Base-by-base conservation (phyloP, 2,329 filamentous ascomycete genomes). In the Fulvia fulva region DNA sequence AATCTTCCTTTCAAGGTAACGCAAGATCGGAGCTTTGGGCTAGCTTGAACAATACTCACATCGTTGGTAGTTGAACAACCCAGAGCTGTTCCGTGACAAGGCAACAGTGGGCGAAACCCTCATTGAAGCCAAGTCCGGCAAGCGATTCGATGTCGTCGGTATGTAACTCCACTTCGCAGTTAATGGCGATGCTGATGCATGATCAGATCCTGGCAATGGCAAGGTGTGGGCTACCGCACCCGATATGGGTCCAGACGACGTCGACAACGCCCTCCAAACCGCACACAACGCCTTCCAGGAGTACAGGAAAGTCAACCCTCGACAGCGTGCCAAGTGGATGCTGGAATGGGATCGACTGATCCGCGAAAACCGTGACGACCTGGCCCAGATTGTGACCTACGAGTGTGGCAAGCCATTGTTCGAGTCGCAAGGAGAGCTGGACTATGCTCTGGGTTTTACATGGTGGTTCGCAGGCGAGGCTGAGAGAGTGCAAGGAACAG, bases 271-370 rank as follows among this genome's bases (percentile, higher is more conserved):
- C 1, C 84, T 88, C 6, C 74, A 83, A 65, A 78, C 80, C 44
- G 81, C 86, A 0, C 77, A 87, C 59, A 73, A 74, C n/a, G 83
- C 84, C 3, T 89, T 89, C 65, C 74, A 83, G 61, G 73, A 73
- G 21, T 89, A 83, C 73, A 79, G 77, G 58, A 85, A 83, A 61
- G 73, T 80, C 55, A 87, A 81, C 63, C 85, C 87, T 0, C 78
- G 83, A 16, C 77, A 78, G 53, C 80, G 86, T 54, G 85, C 86
- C 1, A 81, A 87, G 65, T 81, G 83, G 71, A 75, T 89, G 9
- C 72, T 86, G 55, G 84, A 84, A 70, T 89, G 86, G 85, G 83
- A 88, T 71, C 71, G 78, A 3, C 76, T 89, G 56, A 87, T 88
- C 63, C 79, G 81, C 7, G 83, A 82, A 53, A 82, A 86, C 63